Conservation (phyloP, 2,329 filamentous ascomycete genomes). For the Phaeoacremonium minimum region DNA sequence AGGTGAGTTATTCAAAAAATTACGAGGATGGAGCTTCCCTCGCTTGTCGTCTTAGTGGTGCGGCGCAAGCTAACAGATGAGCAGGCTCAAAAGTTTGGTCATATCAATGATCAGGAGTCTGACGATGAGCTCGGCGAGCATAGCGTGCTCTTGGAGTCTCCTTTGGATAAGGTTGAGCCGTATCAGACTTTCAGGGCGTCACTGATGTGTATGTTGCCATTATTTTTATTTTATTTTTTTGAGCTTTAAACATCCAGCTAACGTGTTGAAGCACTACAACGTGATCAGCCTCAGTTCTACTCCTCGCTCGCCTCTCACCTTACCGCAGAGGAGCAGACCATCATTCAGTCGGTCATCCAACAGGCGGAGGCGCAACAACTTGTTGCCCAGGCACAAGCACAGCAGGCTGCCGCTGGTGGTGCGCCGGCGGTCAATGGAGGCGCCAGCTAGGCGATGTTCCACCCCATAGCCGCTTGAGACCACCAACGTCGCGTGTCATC, state of each 20-base stretch:
- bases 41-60: not conserved
- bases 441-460: constrained; percentile 8
- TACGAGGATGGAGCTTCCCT: not conserved
- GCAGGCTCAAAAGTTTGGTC: constrained; percentile 78
- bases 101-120: constrained; percentile 61
- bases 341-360: constrained; percentile 74
- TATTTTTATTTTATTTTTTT: constrained; percentile 1
- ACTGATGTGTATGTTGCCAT: constrained; percentile 73
- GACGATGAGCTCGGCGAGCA: constrained; percentile 92
- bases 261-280: constrained; percentile 87
- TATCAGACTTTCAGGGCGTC: constrained; percentile 84
- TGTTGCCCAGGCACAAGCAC: constrained; percentile 29
- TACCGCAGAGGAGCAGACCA: constrained; percentile 72
- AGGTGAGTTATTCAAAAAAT: constrained; percentile 46
- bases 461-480: no score
- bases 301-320: constrained; percentile 74
- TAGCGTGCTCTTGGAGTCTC: constrained; percentile 86
- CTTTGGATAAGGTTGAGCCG: constrained; percentile 90
- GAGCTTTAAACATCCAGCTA: constrained; percentile 32
- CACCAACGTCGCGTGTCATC: no score
- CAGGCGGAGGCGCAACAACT: constrained; percentile 54
- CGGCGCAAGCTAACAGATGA: constrained; percentile 14
- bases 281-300: constrained; percentile 88
- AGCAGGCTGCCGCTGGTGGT: constrained; percentile 13
- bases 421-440: constrained; percentile 11